These are phyloP conservation scores for Magnaporthiopsis incrustans DNA, from an alignment of 2,329 filamentous ascomycete genomes.

Conservation along the genomic window DNA sequence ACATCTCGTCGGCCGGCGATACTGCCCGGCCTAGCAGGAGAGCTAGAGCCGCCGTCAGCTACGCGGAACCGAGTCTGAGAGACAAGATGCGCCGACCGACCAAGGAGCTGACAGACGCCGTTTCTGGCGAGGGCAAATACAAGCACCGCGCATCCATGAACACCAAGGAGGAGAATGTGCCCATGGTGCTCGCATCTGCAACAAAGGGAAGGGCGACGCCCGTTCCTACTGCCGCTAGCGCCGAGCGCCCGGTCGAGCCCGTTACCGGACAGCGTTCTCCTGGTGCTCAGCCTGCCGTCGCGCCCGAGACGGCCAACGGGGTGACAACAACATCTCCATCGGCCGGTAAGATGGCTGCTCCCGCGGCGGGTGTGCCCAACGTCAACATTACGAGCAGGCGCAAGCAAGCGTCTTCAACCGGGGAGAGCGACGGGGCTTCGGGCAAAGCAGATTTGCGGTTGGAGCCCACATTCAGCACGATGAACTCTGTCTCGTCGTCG, in stretches of 20 bases:
- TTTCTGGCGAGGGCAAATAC: constrained; percentile 54
- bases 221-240: not conserved
- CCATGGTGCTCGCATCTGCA: constrained; percentile 18
- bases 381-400: constrained; percentile 30
- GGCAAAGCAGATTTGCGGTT: not conserved
- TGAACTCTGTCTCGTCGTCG: too few relatives aligned
- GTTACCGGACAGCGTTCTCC: not conserved
- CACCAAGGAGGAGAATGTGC: constrained; percentile 16
- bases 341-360: constrained; percentile 9
- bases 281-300: not conserved
- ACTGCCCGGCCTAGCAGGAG: constrained; percentile 59
- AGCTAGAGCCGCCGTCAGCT: constrained; percentile 62
- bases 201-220: constrained; percentile 15
- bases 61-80: constrained; percentile 72
- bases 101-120: constrained; percentile 67
- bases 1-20: constrained; percentile 48
- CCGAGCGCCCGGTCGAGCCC: not conserved
- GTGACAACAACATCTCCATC: not conserved
- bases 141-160: constrained; percentile 18
- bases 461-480: not conserved
- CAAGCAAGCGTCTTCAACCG: constrained; percentile 29
- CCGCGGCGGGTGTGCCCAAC: constrained; percentile 20
- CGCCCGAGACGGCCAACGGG: not conserved
- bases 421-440: not conserved
- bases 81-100: constrained; percentile 79